Evolutionary conservation across 768 basidiomycete genomes (phyloP), one percentile per base, ranked within the genome.

Genomic region (Cystofilobasidium ferigula): DNA sequence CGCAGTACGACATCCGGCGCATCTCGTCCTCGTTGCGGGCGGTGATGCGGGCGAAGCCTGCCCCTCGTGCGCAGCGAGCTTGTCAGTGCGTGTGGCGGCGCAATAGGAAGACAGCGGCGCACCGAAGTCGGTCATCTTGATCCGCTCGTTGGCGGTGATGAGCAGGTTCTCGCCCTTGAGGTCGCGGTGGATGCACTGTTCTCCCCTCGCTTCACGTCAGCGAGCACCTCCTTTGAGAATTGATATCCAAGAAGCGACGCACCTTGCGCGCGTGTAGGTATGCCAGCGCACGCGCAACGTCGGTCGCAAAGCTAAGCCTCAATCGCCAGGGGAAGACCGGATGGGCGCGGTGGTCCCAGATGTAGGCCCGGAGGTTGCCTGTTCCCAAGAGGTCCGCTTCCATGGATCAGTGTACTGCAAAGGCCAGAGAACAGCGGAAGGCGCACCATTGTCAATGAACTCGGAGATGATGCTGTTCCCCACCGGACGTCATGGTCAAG

Each of bases 51-150:
- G 61, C 64, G 28, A 68, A 70, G 14, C 67, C 65, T 67, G 36
- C 3, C 12, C 40, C 18, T 9, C 14, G 13, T 24, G 30, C 51
- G 9, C 30, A 26, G 26, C n/a, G 40, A 16, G 20, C 22, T 22
- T 36, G 58, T 60, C 20, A 36, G 58, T 36, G 7, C 6, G 9
- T 58, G 14, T 10, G 24, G 28, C 12, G 51, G 28, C 13, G 51
- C 12, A n/a, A 12, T 10, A n/a, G 54, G 7, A 30, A 20, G 3
- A 57, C 0, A 22, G n/a, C n/a, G 92, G 91, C 71, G 97, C 94
- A 1, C 94, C 94, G 76, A 99, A 99, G 73, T 99, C 94, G n/a
- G 93, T 95, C 71, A 97, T 86, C 79, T 98, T 99, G 73, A 98
- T 81, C 51, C 94, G 84, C 26, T 90, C 89, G 72, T 99, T 99